Evolutionary conservation across 2,329 filamentous ascomycete species (phyloP), one percentile per base, ranked within the genome.

Genomic region (Neodidymelliopsis sp.): DNA sequence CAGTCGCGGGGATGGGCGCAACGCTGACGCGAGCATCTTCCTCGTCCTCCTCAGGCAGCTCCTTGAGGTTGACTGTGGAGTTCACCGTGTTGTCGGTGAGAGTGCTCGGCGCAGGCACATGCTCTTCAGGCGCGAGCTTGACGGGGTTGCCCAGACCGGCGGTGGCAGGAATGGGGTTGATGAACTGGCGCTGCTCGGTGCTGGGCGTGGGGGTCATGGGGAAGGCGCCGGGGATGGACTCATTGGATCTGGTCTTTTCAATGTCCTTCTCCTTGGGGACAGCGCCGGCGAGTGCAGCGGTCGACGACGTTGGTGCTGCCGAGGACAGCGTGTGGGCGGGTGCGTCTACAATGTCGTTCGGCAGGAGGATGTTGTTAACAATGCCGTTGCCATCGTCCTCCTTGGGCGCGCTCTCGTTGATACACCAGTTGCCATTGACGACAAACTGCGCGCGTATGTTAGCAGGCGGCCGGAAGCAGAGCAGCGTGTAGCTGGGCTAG

Each of bases 391-490:
- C 82, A 79, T 97, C 93, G 67, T 85, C 84, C 77, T 97, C 92
- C 75, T 88, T 87, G 51, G 89, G 89, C 30, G 87, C 88, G 50
- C 85, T 85, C 64, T 87, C 84, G 75, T 97, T 92, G 72, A 86
- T 89, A 39, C 85, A 86, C 94, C 94, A 99, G 63, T 83, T 84
- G 62, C 89, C 90, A 82, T 99, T 91, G 60, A 97, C 93, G 65
- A 99, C 89, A 74, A 96, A 99, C 93, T 97, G 72, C 65, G 28
- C 41, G 15, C 6, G 12, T 33, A 24, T 24, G 55, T 66, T 42
- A 66, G 60, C 55, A 59, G 40, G 48, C 41, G 53, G 50, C 44
- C 43, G 36, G 20, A 13, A 20, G 16, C 13, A 23, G 20, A 25
- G 48, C 37, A 34, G 33, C 39, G 37, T 46, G 42, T 22, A 19